phyloP scores from a whole-genome alignment of 139 green algal genomes.

The Chlorella sp. region DNA sequence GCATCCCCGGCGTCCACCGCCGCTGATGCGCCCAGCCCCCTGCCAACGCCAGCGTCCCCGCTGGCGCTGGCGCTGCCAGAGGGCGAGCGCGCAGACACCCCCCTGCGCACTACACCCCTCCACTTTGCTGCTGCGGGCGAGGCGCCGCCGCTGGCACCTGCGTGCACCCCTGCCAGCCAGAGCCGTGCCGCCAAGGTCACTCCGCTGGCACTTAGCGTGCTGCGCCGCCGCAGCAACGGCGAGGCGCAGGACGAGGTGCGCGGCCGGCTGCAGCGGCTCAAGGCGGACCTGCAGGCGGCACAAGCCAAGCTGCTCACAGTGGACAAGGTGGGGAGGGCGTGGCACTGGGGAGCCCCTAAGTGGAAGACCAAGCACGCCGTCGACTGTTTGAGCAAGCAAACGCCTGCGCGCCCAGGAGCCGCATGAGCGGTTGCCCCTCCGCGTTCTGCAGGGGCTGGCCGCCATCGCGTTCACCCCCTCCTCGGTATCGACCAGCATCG shows the following conservation, averaged over 20 bases:
- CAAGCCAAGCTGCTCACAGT: constrained; percentile 35
- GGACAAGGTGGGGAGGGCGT: constrained; percentile 18
- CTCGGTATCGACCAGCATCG: neutral
- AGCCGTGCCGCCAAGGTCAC: constrained; percentile 1
- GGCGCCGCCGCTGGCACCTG: no score
- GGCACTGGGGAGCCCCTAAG: no score
- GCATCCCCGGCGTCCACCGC: neutral
- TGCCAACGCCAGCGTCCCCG: neutral
- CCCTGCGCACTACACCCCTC: constrained; percentile 7
- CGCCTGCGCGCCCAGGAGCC: no score
- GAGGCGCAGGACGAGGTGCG: constrained; percentile 30
- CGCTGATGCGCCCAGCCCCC: neutral
- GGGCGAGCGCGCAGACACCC: neutral
- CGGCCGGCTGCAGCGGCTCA: constrained; percentile 28
- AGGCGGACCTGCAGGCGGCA: constrained; percentile 36
- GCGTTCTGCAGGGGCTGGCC: constrained; percentile 29
- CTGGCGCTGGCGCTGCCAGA: neutral
- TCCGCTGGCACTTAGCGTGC: constrained; percentile 19
- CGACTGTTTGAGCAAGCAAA: no score
- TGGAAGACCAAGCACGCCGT: no score
- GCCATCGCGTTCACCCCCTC: constrained; percentile 29
- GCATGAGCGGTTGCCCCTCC: no score
- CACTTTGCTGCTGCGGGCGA: constrained; percentile 11
- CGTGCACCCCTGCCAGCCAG: neutral
- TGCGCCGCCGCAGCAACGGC: constrained; percentile 10